phyloP scores from a whole-genome alignment of 495 filamentous ascomycete species.

The Xylaria castorea region DNA sequence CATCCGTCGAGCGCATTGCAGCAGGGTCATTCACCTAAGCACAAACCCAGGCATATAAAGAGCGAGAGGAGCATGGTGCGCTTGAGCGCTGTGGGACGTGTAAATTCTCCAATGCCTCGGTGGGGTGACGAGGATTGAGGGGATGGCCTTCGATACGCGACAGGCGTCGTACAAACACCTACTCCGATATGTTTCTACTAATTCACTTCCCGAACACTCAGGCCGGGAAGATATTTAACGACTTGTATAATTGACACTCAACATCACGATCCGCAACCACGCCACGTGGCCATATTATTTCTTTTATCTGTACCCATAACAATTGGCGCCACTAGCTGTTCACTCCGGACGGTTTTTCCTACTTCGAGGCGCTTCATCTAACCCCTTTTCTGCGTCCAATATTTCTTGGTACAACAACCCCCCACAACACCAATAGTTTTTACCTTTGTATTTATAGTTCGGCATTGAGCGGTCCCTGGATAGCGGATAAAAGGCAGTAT shows the following conservation, averaged over 20 bases:
- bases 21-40: not conserved
- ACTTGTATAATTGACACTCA: slow-evolving; percentile 7
- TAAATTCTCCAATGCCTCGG: slow-evolving; percentile 47
- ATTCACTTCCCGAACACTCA: not conserved
- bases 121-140: slow-evolving; percentile 51
- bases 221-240: not conserved
- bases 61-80: slow-evolving; percentile 53
- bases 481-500: slow-evolving; percentile 2
- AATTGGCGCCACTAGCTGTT: not conserved
- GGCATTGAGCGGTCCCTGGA: slow-evolving; percentile 11
- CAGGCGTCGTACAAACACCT: not conserved
- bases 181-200: not conserved
- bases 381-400: not conserved
- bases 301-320: slow-evolving; percentile 5
- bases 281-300: not conserved
- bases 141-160: slow-evolving; percentile 24
- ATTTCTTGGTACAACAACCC: not conserved
- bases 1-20: slow-evolving; percentile 29
- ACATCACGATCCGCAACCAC: not conserved
- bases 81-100: slow-evolving; percentile 54
- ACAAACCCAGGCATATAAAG: slow-evolving; percentile 37
- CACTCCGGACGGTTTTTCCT: not conserved
- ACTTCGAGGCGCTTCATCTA: not conserved
- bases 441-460: slow-evolving; percentile 10
- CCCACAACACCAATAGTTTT: not conserved